Evolutionary conservation across 148 eudicot species (phyloP), one percentile per base, ranked within the genome.

Genomic region (Vaccinium myrtillus): DNA sequence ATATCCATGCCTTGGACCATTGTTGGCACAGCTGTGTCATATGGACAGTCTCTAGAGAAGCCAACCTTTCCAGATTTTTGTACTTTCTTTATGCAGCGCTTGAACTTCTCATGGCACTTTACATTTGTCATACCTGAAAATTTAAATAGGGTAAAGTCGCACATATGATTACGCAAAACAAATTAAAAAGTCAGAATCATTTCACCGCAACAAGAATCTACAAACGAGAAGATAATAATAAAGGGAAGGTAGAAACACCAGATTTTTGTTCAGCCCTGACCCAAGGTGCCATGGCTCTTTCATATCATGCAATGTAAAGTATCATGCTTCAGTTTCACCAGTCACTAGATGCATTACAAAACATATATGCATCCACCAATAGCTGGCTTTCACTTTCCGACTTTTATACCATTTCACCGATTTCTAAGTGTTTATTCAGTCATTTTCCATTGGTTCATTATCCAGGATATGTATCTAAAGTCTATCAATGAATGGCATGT

Each of bases 1-100:
- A 97, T 86, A 86, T 95, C 98, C 99, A 95, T 97, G 18, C 99
- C 99, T 87, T 97, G 98, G 10, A 88, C 91, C 99, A 97, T 97
- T 67, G 98, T 95, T 27, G 98, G 95, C 65, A 92, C 95, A 15
- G 94, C 96, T 80, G 90, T 88, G 43, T 92, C 92, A 78, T 95
- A 93, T 6, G 98, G 92, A 77, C 99, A 97, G 8, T 84, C 90
- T 70, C 83, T 88, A 9, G 97, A 94, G 85, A 97, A 97, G 61
- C 99, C 98, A 19, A 83, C 85, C 84, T 94, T 95, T 27, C 99
- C 98, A 36, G 98, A 93, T 85, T 93, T 97, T 50, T 93, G 99
- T 53, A 92, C 98, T 90, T 90, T 97, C 91, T 92, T 95, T 83
- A 97, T 93, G 94, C 99, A 97, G 78, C 86, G 89, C 94, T 95